These are phyloP conservation scores for Pichia occidentalis DNA, from an alignment of 805 yeast genomes.

Conservation along the genomic window DNA sequence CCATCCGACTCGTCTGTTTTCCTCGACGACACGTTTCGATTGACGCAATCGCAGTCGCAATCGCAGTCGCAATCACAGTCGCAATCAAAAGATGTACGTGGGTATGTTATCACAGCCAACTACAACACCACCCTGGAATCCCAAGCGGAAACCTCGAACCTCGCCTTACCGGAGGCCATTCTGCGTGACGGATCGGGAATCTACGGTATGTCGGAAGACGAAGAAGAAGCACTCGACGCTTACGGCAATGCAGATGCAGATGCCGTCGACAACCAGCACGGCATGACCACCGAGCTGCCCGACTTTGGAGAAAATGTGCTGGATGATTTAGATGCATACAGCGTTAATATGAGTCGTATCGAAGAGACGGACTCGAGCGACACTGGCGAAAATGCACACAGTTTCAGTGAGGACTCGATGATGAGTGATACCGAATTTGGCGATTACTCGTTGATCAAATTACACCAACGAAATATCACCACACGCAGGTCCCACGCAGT, in stretches of 20 bases:
- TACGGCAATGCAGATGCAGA: neutral
- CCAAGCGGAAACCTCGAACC: slow-evolving; percentile 25
- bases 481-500: no score
- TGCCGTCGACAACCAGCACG: neutral
- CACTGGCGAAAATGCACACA: no score
- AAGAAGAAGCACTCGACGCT: no score
- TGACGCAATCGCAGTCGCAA: slow-evolving; percentile 9
- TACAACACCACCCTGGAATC: slow-evolving; percentile 6
- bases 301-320: no score
- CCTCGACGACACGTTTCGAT: slow-evolving; percentile 9
- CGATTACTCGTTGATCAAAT: no score
- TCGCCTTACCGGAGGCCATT: slow-evolving; percentile 32
- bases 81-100: slow-evolving; percentile 8
- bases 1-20: neutral
- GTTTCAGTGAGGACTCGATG: no score
- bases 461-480: no score
- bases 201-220: slow-evolving; percentile 3
- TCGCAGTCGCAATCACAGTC: slow-evolving; percentile 11
- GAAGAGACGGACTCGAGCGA: no score
- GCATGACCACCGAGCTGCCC: no score
- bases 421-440: no score
- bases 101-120: no score
- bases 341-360: slow-evolving; percentile 3
- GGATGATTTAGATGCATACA: no score
- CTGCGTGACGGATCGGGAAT: slow-evolving; percentile 20